Base-by-base conservation (phyloP, 345 rosid species). In the Lumnitzera racemosa region DNA sequence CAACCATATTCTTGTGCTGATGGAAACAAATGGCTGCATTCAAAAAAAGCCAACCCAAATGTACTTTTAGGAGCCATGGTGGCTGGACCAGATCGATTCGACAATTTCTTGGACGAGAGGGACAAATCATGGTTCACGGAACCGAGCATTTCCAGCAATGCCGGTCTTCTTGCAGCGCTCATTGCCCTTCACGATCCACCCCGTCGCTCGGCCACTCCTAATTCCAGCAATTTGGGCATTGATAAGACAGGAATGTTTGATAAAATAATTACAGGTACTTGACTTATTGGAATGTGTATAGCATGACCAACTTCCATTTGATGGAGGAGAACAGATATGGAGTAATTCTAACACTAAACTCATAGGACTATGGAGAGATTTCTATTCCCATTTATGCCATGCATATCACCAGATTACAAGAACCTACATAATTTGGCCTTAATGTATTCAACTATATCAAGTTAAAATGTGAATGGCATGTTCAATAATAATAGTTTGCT, bases 81-180 rank as follows among this genome's bases (percentile, higher is more conserved):
- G 17, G 68, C 68, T 6, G 80, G 85, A 31, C 85, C 85, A 12
- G 76, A 72, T 41, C 46, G 54, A 13, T 70, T 52, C 15, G 90
- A 81, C 36, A 54, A 65, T 0, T 79, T 77, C 70, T 29, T 27
- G 2, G 90, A 84, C 46, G 67, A 65, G n/a, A 74, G 83, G 63
- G 59, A 59, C 9, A 74, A 74, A 15, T 73, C 75, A 2, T 51
- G 64, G 70, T 79, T 66, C 64, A 67, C 87, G 0, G 81, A 81
- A 61, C 85, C 83, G 0, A 70, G 73, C 67, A 77, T 80, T 13
- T 69, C 76, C 3, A 57, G 76, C 67, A 77, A 70, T 59, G 78
- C 78, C 15, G 82, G 76, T 55, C 65, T 86, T 49, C 80, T 83
- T 25, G 87, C 87, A 2, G 87, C 87, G 12, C 81, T 86, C 29